Percentiles rank a stretch among this genome's conserved stretches.
These are phyloP conservation scores for Castanea sativa DNA, from an alignment of 306 rosid genomes.

Conservation along the genomic window DNA sequence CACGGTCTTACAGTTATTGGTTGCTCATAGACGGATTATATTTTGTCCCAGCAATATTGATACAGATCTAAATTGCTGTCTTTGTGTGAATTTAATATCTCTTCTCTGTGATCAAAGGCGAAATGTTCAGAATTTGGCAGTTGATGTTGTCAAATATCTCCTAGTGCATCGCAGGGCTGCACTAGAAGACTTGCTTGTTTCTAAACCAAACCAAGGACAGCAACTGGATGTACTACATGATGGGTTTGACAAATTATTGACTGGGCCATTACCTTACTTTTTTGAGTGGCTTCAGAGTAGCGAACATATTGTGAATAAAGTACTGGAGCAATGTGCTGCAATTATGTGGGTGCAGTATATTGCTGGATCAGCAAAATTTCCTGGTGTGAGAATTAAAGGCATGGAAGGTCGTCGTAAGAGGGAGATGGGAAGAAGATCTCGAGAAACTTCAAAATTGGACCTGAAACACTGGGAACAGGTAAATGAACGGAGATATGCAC, in stretches of 20 bases:
- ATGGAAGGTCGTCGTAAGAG: constrained; percentile 93
- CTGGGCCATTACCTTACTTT: constrained; percentile 69
- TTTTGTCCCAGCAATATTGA: constrained; percentile 94
- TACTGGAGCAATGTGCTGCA: constrained; percentile 89
- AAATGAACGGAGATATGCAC: constrained; percentile 90
- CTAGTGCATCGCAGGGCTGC: constrained; percentile 92
- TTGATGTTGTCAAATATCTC: constrained; percentile 85
- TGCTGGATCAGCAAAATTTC: constrained; percentile 87
- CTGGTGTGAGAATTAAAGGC: constrained; percentile 95
- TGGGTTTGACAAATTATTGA: constrained; percentile 90
- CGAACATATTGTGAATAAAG: constrained; percentile 68
- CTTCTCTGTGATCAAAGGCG: constrained; percentile 77
- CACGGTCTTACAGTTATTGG: constrained; percentile 80
- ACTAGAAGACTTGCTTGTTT: constrained; percentile 85
- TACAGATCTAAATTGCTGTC: constrained; percentile 93
- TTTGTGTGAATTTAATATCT: constrained; percentile 80
- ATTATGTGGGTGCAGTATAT: constrained; percentile 98
- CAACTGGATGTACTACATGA: constrained; percentile 83
- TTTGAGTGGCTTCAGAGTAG: constrained; percentile 80
- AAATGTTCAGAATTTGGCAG: constrained; percentile 78
- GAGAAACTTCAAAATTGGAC: constrained; percentile 79
- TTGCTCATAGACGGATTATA: constrained; percentile 85
- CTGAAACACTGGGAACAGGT: constrained; percentile 93
- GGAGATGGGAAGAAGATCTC: constrained; percentile 88
- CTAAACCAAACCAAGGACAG: constrained; percentile 85